Base-by-base conservation (phyloP, 208 protist species). In the Novymonas esmeraldas region DNA sequence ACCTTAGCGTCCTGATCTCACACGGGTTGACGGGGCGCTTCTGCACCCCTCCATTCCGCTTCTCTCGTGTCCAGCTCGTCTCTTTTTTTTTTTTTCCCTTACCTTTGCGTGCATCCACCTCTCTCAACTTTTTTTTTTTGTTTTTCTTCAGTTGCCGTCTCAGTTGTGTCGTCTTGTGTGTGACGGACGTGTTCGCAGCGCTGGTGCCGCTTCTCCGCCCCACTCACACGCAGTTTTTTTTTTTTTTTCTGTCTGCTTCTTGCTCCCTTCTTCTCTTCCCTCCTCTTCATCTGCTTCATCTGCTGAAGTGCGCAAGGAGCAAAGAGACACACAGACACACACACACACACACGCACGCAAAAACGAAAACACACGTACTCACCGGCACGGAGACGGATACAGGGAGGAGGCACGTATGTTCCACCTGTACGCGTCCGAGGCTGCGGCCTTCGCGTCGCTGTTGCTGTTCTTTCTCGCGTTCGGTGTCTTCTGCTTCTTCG, bases 391-490 rank as follows among this genome's bases (percentile, higher is more conserved):
- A n/a, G 7, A 13, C 22, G 16, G n/a, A 50, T 13, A n/a, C n/a
- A n/a, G n/a, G n/a, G n/a, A n/a, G n/a, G n/a, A n/a, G n/a, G n/a
- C n/a, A n/a, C n/a, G n/a, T 6, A 94, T 94, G 88, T 62, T 94
- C 38, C 89, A 94, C 52, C 48, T 81, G 9, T 81, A 78, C 48
- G 63, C 82, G 31, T 90, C 85, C 0, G 89, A 94, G 76, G 66
- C 75, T 6, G 49, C 71, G 14, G 85, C 89, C 6, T 42, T 68
- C 20, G 55, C 56, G 2, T 65, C 62, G 3, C 51, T 76, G 18
- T 28, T 70, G 5, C 55, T 73, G 6, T 72, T 64, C 39, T 24
- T 64, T n/a, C 24, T 69, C 44, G 29, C 52, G 26, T 61, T 73
- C n/a, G 50, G 41, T 20, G 24, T 49, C 28, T 52, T 55, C 33